These are phyloP conservation scores for Trametes hirsuta DNA, from an alignment of 1,284 basidiomycete species.

Conservation along the genomic window DNA sequence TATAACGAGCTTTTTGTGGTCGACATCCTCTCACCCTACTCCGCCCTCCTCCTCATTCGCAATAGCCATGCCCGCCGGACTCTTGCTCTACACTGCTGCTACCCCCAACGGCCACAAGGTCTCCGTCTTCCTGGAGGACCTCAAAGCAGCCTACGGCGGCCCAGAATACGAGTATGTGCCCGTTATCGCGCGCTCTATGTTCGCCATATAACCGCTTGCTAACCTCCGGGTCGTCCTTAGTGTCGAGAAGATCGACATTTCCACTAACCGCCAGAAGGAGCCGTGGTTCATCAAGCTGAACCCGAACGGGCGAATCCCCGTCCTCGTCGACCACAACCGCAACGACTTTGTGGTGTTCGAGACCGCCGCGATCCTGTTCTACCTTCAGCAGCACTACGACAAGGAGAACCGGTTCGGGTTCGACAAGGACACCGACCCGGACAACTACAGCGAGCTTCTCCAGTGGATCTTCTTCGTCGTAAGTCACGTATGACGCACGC, in stretches of 20 bases:
- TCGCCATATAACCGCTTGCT: background rate
- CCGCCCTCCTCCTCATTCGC: background rate
- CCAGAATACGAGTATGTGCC: conserved; percentile 32
- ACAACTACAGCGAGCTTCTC: conserved; percentile 58
- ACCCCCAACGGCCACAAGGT: conserved; percentile 73
- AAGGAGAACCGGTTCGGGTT: conserved; percentile 54
- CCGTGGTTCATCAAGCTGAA: conserved; percentile 60
- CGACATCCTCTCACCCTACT: background rate
- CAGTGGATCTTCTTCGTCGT: conserved; percentile 84
- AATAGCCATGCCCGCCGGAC: background rate
- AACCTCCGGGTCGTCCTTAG: conserved; percentile 21
- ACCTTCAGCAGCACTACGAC: conserved; percentile 54
- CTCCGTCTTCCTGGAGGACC: conserved; percentile 37
- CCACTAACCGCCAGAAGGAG: conserved; percentile 54
- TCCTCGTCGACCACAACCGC: conserved; percentile 45
- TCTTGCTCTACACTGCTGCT: conserved; percentile 58
- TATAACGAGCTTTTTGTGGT: background rate
- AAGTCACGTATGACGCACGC: conserved; percentile 25
- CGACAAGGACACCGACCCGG: conserved; percentile 38
- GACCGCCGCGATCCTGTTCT: conserved; percentile 56
- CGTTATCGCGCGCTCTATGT: background rate
- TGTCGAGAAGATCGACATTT: conserved; percentile 38
- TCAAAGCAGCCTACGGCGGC: conserved; percentile 34
- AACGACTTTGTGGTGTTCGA: conserved; percentile 57
- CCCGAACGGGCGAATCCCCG: conserved; percentile 65